Base-by-base conservation (phyloP, 306 rosid genomes). In the Lathyrus aphaca region DNA sequence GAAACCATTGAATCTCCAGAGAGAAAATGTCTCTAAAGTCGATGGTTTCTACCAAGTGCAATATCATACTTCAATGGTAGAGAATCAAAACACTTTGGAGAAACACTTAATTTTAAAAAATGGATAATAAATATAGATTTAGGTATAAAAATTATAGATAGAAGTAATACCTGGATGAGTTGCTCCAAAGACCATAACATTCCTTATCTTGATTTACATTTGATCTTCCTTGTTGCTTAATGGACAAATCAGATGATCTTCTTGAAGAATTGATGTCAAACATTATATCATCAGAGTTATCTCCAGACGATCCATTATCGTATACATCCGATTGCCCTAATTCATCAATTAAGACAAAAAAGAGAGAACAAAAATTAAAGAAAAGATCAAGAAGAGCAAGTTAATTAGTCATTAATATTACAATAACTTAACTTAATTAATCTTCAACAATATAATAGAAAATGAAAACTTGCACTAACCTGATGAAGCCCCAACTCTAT, bases 271-370 rank as follows among this genome's bases (percentile, higher is more conserved):
- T 88, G 25, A 79, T 78, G 57, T 88, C 96, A 49, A 86, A 76
- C 85, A 85, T 90, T 66, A 85, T 32, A 51, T 93, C 98, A 42
- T 90, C 96, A 6, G 96, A 86, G 32, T 84, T 90, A 58, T 93
- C 98, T 42, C 98, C 96, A 2, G 96, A 93, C 48, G 98, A 90
- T 10, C 93, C 93, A 81, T 93, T 90, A 66, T 93, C 97, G 35
- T 85, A 88, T 8, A 83, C 75, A 64, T 93, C 98, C 0, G 90
- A 83, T 80, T 93, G 92, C 77, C 90, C 96, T 85, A 79, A 62
- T 68, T 83, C 75, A 60, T 35, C 1, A 21, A 40, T n/a, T 43
- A 30, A 61, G 14, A 29, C 2, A 13, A 7, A 7, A 57, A 30
- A 15, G 2, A 1, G 0, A 43, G 1, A 7, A 25, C 16, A 29